phyloP scores from a whole-genome alignment of 257 asterid genomes.

The Linderniella brevidens region DNA sequence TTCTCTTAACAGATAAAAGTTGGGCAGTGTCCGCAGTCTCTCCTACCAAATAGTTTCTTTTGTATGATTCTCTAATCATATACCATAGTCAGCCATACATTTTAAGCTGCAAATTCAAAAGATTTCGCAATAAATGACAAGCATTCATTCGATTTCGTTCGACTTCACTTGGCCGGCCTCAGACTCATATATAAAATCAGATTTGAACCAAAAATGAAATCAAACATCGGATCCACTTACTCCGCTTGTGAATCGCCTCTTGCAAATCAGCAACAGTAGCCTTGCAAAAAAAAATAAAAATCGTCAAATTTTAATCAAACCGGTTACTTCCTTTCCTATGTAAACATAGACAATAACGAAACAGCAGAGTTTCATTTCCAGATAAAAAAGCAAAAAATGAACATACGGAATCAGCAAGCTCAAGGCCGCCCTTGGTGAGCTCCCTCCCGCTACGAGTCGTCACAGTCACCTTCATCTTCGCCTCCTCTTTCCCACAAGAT shows the following conservation, averaged over 20 bases:
- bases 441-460: slow-evolving; percentile 82
- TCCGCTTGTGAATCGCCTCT: slow-evolving; percentile 66
- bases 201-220: neutral
- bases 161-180: no score
- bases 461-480: slow-evolving; percentile 55
- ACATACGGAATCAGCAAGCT: slow-evolving; percentile 55
- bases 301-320: slow-evolving; percentile 14
- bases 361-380: no score
- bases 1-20: no score
- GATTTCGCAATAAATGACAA: no score
- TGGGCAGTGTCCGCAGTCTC: no score
- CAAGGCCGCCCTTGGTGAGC: slow-evolving; percentile 70
- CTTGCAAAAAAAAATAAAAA: slow-evolving; percentile 18
- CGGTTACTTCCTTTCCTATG: neutral
- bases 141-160: no score
- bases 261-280: slow-evolving; percentile 91
- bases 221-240: slow-evolving; percentile 28
- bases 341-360: no score
- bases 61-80: no score
- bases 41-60: no score
- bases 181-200: slow-evolving; percentile 1
- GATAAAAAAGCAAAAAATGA: neutral
- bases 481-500: neutral
- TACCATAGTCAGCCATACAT: no score
- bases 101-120: no score